phyloP scores from a whole-genome alignment of 331 rosid genomes.

The Telfairia occidentalis region DNA sequence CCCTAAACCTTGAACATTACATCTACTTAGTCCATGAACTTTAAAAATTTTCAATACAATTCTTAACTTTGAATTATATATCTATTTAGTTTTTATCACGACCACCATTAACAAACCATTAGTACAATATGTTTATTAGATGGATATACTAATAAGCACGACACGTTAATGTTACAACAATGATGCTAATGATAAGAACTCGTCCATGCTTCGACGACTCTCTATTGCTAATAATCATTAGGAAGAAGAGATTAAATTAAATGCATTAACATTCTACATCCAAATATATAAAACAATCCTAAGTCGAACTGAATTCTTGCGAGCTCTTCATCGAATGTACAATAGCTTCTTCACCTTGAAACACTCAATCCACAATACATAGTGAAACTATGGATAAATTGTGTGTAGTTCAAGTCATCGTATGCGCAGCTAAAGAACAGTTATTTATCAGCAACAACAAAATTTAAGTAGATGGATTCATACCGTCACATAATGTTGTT shows the following conservation, averaged over 20 bases:
- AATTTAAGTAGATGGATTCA: neutral
- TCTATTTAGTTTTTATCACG: too few species aligned
- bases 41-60: too few species aligned
- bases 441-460: neutral
- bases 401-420: neutral
- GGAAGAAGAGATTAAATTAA: neutral
- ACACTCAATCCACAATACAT: neutral
- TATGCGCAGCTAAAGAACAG: neutral
- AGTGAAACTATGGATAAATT: neutral
- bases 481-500: constrained; percentile 13
- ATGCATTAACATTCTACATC: neutral
- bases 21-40: too few species aligned
- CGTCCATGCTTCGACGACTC: neutral
- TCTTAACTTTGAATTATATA: too few species aligned
- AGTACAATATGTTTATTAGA: too few species aligned
- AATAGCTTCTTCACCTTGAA: neutral
- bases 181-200: too few species aligned
- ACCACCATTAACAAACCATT: too few species aligned
- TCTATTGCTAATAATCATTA: neutral
- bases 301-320: neutral
- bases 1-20: too few species aligned
- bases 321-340: neutral
- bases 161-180: too few species aligned
- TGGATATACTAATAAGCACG: too few species aligned
- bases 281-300: neutral